These are phyloP conservation scores for Micractinium sp. DNA, from an alignment of 139 green algal species.

Conservation along the genomic window DNA sequence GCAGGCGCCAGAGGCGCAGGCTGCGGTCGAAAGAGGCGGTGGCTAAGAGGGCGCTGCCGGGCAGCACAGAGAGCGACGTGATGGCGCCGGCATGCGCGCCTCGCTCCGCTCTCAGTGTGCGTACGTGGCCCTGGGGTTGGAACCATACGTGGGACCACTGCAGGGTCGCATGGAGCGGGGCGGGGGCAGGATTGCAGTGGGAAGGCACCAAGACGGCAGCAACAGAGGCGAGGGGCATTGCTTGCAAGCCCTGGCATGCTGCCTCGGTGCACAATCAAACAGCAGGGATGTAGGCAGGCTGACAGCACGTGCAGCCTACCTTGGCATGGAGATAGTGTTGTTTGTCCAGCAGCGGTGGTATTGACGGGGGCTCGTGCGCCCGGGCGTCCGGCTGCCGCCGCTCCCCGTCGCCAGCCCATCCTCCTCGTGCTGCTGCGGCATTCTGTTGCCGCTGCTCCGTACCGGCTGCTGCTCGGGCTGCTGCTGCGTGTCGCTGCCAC, in stretches of 20 bases:
- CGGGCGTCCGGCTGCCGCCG: neutral
- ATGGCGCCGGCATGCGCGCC: neutral
- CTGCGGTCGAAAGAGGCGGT: neutral
- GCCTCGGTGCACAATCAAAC: neutral
- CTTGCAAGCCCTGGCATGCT: neutral
- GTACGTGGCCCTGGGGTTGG: neutral
- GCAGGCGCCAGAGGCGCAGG: constrained; percentile 1
- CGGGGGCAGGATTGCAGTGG: neutral
- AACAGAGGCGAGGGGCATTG: too few relatives aligned
- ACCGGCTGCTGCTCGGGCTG: neutral
- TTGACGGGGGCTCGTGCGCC: neutral
- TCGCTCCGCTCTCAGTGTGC: neutral
- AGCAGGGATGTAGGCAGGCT: neutral
- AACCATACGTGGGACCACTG: neutral
- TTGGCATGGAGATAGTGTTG: neutral
- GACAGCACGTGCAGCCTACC: too few relatives aligned
- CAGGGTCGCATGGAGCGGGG: neutral
- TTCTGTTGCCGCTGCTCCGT: neutral
- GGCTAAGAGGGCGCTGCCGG: neutral
- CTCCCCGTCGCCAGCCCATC: neutral
- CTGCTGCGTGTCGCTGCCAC: neutral
- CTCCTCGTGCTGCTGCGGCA: neutral
- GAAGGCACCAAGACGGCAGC: too few relatives aligned
- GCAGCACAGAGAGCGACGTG: neutral
- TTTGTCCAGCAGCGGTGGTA: neutral